These are phyloP conservation scores for Posidonia oceanica DNA, from an alignment of 116 monocot species.

Conservation along the genomic window DNA sequence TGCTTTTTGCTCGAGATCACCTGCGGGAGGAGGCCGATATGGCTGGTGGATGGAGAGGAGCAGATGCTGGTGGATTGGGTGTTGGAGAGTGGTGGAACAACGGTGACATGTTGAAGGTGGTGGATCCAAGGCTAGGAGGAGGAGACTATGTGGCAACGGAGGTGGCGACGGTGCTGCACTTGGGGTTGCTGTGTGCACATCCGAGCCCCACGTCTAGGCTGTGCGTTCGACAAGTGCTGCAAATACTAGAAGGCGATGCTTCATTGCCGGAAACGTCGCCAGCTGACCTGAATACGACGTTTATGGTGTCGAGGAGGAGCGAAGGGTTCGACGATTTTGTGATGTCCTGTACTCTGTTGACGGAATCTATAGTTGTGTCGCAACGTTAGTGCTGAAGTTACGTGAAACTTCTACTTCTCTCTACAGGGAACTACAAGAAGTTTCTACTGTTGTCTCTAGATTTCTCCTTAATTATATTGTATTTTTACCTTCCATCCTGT, in stretches of 20 bases:
- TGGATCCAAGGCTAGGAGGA: neutral
- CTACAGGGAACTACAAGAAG: no score
- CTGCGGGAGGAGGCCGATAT: neutral
- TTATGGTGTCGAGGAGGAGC: neutral
- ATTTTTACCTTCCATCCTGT: no score
- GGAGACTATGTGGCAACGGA: slow-evolving; percentile 7
- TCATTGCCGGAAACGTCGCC: slow-evolving; percentile 10
- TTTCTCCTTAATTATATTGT: no score
- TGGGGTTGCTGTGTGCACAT: slow-evolving; percentile 19
- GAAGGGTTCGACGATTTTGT: slow-evolving; percentile 14
- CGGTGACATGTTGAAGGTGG: neutral
- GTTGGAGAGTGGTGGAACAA: slow-evolving; percentile 4
- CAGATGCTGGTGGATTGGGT: slow-evolving; percentile 21
- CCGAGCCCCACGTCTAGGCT: slow-evolving; percentile 11
- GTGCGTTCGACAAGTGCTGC: slow-evolving; percentile 10
- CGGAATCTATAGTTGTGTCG: no score
- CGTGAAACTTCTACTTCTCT: no score
- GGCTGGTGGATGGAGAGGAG: neutral
- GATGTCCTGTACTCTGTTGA: no score
- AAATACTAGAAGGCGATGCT: slow-evolving; percentile 9
- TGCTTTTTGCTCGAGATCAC: neutral
- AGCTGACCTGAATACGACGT: neutral
- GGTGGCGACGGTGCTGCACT: slow-evolving; percentile 18
- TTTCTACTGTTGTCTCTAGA: no score
- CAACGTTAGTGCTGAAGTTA: no score